phyloP scores from a whole-genome alignment of 306 rosid species.

The Citrullus colocynthis region DNA sequence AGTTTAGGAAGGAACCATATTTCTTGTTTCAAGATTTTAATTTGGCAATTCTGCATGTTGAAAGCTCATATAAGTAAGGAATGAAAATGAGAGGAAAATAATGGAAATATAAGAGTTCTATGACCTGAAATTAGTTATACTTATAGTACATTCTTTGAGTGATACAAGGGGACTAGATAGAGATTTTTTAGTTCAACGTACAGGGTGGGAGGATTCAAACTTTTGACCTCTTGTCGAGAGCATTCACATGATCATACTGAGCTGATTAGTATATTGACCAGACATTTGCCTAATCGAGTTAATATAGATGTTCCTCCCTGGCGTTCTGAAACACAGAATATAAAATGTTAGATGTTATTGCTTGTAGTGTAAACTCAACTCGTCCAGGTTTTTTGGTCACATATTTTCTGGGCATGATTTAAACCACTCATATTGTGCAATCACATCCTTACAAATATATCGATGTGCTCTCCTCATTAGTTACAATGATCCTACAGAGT shows the following conservation, averaged over 20 bases:
- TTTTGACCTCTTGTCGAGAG: too few relatives aligned
- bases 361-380: not conserved
- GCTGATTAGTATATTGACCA: not conserved
- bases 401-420: not conserved
- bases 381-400: not conserved
- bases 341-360: not conserved
- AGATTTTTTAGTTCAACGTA: too few relatives aligned
- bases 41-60: not conserved
- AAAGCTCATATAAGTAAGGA: not conserved
- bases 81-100: not conserved
- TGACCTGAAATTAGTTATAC: not conserved
- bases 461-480: not conserved
- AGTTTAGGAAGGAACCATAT: not conserved
- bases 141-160: not conserved
- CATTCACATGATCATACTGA: not conserved
- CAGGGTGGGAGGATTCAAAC: too few relatives aligned
- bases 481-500: not conserved
- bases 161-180: not conserved
- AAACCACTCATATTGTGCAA: not conserved
- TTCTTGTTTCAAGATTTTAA: conserved; percentile 1
- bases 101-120: not conserved
- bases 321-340: not conserved
- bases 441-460: not conserved
- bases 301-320: not conserved
- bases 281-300: not conserved